Conservation (phyloP, 176 grass and related monocot species). For the Juncus inflexus region DNA sequence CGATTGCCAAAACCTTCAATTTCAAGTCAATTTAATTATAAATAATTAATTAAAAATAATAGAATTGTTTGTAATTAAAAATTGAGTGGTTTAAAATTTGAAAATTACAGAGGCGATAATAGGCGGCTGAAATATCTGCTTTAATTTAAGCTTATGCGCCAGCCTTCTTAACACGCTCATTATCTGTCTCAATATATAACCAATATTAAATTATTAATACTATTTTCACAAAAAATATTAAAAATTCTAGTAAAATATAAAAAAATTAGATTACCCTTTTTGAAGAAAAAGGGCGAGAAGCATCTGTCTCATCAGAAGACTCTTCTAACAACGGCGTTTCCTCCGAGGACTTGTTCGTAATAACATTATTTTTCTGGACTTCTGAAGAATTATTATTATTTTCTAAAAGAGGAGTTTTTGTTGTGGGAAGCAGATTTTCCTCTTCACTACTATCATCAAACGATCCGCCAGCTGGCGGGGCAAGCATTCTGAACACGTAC, state of each 20-base stretch:
- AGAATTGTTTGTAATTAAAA: conserved; percentile 18
- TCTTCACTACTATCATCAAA: conserved; percentile 66
- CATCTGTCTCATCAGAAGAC: conserved; percentile 13
- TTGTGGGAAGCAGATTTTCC: conserved; percentile 34
- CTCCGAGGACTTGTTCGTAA: conserved; percentile 35
- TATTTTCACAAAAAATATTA: not conserved
- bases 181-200: conserved; percentile 50
- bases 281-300: conserved; percentile 12
- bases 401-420: not conserved
- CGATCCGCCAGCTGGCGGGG: conserved; percentile 66
- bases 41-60: conserved; percentile 8
- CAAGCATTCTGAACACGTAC: conserved; percentile 99
- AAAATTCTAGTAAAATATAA: not conserved
- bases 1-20: conserved; percentile 68
- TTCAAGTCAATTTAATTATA: conserved; percentile 22
- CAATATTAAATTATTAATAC: not conserved
- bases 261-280: conserved; percentile 17
- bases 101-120: conserved; percentile 78
- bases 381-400: conserved; percentile 24
- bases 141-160: conserved; percentile 59
- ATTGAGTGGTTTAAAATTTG: conserved; percentile 11
- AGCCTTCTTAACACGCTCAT: conserved; percentile 32
- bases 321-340: conserved; percentile 49
- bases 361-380: conserved; percentile 32
- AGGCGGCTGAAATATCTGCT: conserved; percentile 81